Base-by-base conservation (phyloP, 805 yeast species). In the Pichia scutulata region DNA sequence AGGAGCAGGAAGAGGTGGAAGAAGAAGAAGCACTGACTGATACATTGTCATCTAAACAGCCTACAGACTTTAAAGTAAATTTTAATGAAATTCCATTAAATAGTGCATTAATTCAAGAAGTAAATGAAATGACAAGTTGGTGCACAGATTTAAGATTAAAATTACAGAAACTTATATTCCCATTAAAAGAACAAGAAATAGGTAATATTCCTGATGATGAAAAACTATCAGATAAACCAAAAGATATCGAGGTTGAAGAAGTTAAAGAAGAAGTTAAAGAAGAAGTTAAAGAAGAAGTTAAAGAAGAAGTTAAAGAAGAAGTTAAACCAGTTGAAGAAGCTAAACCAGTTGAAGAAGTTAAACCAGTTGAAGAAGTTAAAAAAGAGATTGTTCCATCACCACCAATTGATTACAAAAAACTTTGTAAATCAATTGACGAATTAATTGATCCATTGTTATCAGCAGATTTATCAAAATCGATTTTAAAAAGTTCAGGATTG, bases 401-500 rank as follows among this genome's bases (percentile, higher is more conserved):
- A n/a, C 55, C 55, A 7, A 51, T 52, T 5, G 60, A 63, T 44
- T 62, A 62, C 21, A 54, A 62, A 13, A 33, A 50, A 21, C 49
- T 57, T 39, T 46, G 52, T 44, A 50, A 61, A 41, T 39, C 53
- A 10, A 50, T 65, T 3, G 62, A 55, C 18, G 52, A 59, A 4
- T 41, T 62, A 7, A 52, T 69, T 7, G 59, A 55, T 6, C 50
- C 60, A 8, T 46, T 70, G 23, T n/a, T 55, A 56, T n/a, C 48
- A 41, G 16, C 59, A 62, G 40, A 65, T 44, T 39, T 55, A 6
- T 55, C 70, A 23, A 55, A 57, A 41, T 60, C 74, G 0, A 54
- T 66, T 21, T 44, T 72, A 13, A 62, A 61, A 40, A 55, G 66
- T 2, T 55, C 67, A 1, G 66, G 66, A 18, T 44, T 72, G 10